Percentiles rank a stretch among this genome's conserved stretches.
These are phyloP conservation scores for Combretum micranthum DNA, from an alignment of 345 rosid species.

Conservation along the genomic window DNA sequence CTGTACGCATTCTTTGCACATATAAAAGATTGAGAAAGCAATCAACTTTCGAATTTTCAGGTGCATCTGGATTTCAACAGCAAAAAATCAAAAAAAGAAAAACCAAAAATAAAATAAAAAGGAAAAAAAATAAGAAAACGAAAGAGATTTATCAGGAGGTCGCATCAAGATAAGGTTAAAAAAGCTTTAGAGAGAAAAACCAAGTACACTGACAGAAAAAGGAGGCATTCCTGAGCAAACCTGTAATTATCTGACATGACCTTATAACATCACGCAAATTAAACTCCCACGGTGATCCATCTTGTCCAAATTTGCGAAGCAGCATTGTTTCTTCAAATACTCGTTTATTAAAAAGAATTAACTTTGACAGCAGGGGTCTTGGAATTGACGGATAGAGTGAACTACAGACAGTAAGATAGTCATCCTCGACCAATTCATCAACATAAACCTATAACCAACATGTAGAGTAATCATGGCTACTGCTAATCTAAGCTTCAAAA, in stretches of 20 bases:
- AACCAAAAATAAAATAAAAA: conserved; percentile 4
- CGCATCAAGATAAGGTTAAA: too few species aligned
- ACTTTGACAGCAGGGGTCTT: conserved; percentile 52
- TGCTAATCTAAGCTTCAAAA: too few species aligned
- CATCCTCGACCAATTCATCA: conserved; percentile 83
- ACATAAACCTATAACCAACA: conserved; percentile 38
- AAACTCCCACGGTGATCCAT: conserved; percentile 99
- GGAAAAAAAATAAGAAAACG: neutral
- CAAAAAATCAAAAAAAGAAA: conserved; percentile 8
- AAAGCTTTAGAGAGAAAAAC: too few species aligned
- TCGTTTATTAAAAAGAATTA: conserved; percentile 67
- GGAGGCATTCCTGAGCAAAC: too few species aligned
- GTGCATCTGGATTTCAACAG: neutral
- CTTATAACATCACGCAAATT: conserved; percentile 90
- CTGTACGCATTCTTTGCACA: conserved; percentile 90
- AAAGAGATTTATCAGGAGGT: neutral
- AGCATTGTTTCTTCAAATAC: conserved; percentile 76
- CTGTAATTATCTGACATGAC: conserved; percentile 71
- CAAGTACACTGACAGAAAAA: too few species aligned
- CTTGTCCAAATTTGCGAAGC: conserved; percentile 61
- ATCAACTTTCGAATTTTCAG: conserved; percentile 26
- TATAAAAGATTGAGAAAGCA: conserved; percentile 73
- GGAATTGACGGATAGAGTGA: conserved; percentile 75
- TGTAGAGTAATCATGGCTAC: too few species aligned
- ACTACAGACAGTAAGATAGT: conserved; percentile 68